A percentile compares a stretch with the other conserved stretches of the same genome.
These are phyloP conservation scores for Cucurbita argyrosperma DNA, from an alignment of 306 rosid species.

Conservation along the genomic window DNA sequence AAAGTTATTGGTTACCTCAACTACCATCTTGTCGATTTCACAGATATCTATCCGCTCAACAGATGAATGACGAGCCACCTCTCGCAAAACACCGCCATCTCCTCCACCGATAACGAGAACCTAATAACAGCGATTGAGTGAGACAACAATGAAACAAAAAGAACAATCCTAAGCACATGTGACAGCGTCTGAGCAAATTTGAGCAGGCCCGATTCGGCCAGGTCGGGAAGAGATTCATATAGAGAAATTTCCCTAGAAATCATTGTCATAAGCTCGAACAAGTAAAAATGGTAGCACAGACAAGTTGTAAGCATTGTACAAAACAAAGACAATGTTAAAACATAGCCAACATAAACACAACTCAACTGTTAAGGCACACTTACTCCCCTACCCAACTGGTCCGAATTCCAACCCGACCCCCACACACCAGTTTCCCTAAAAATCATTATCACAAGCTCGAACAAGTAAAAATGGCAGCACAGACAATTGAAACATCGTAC, in stretches of 20 bases:
- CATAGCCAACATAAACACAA: neutral
- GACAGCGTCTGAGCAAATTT: neutral
- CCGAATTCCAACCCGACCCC: no score
- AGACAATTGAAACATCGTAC: neutral
- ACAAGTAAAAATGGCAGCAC: neutral
- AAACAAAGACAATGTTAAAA: neutral
- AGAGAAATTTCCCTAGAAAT: neutral
- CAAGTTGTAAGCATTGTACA: neutral
- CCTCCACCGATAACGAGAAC: conserved; percentile 99
- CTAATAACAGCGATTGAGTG: conserved; percentile 19
- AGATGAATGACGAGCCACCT: conserved; percentile 84
- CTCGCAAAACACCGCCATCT: conserved; percentile 96
- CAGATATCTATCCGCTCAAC: conserved; percentile 80
- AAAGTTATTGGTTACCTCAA: conserved; percentile 47
- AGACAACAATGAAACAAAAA: conserved; percentile 7
- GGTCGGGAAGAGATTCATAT: no score
- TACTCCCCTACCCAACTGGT: no score
- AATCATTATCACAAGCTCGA: neutral
- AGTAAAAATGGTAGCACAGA: neutral
- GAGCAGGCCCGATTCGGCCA: neutral
- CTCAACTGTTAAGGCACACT: neutral
- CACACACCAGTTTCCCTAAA: neutral
- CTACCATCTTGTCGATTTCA: conserved; percentile 96
- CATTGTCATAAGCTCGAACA: neutral
- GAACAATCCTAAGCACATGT: neutral